phyloP scores from a whole-genome alignment of 306 rosid species.

The Trifolium repens region DNA sequence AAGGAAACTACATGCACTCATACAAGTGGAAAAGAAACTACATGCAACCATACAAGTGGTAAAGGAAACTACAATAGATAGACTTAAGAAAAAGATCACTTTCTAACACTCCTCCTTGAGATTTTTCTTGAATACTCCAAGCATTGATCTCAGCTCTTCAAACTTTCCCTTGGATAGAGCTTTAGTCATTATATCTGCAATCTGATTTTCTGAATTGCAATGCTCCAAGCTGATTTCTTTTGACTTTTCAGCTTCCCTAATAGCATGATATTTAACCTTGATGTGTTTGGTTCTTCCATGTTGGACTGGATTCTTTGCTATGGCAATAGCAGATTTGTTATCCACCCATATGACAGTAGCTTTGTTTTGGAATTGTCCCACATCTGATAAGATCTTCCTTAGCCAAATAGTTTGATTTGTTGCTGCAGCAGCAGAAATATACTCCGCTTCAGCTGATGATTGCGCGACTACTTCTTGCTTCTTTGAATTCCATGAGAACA shows the following conservation, averaged over 20 bases:
- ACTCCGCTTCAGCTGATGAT: neutral
- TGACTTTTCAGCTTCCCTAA: neutral
- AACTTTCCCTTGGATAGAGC: neutral
- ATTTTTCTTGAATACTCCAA: no score
- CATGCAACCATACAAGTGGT: neutral
- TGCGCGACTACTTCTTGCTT: neutral
- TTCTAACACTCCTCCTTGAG: neutral
- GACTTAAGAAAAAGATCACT: no score
- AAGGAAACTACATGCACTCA: no score
- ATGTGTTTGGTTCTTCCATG: neutral
- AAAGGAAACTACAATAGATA: no score
- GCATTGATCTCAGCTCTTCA: neutral
- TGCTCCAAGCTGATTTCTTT: neutral
- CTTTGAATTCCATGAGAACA: neutral
- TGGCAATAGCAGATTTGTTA: neutral
- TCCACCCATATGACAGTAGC: neutral
- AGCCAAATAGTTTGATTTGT: neutral
- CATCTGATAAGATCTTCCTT: neutral
- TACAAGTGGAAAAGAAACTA: neutral
- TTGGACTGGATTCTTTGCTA: neutral
- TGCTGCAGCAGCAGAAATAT: neutral
- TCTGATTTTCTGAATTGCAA: neutral
- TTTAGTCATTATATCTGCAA: neutral
- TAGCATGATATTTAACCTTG: neutral
- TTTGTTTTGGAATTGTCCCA: neutral